These are phyloP conservation scores for Aspergillus taichungensis DNA, from an alignment of 495 filamentous ascomycete species.

Conservation along the genomic window DNA sequence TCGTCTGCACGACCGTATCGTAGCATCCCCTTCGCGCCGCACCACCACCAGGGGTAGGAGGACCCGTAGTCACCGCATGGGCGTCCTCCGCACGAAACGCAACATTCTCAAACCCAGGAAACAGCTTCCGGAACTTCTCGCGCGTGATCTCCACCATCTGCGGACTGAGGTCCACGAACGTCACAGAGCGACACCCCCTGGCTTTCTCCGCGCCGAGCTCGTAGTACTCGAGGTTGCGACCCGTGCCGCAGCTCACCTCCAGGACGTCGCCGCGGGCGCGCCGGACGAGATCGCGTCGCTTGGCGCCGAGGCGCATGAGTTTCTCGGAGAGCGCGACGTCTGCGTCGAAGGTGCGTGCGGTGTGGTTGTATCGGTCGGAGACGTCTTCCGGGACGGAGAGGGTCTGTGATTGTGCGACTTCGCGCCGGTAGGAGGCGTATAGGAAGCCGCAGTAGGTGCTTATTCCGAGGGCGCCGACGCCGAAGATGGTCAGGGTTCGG, in stretches of 20 bases:
- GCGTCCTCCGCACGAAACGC: slow-evolving; percentile 37
- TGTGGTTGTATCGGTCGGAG: slow-evolving; percentile 48
- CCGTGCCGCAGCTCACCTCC: slow-evolving; percentile 87
- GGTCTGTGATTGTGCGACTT: slow-evolving; percentile 27
- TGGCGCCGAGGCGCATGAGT: slow-evolving; percentile 51
- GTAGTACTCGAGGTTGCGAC: slow-evolving; percentile 76
- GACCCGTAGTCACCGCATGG: slow-evolving; percentile 10
- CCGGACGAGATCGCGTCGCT: slow-evolving; percentile 52
- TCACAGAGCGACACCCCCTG: slow-evolving; percentile 39
- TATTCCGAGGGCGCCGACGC: slow-evolving; percentile 37
- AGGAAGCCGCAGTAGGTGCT: slow-evolving; percentile 45
- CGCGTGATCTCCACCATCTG: slow-evolving; percentile 55
- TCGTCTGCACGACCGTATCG: slow-evolving; percentile 86
- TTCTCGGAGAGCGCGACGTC: slow-evolving; percentile 58
- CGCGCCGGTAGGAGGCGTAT: slow-evolving; percentile 37
- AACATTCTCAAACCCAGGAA: slow-evolving; percentile 37
- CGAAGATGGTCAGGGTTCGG: slow-evolving; percentile 29
- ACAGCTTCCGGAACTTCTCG: slow-evolving; percentile 46
- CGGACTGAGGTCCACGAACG: slow-evolving; percentile 54
- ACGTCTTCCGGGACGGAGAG: slow-evolving; percentile 40
- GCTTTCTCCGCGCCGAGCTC: slow-evolving; percentile 36
- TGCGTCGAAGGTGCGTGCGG: slow-evolving; percentile 52
- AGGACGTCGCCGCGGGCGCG: slow-evolving; percentile 71
- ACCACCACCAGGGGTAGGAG: neutral
- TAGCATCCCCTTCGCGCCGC: slow-evolving; percentile 32